Percentiles rank a stretch among this genome's conserved stretches.
These are phyloP conservation scores for Fusarium tanahbumbuense DNA, from an alignment of 2,329 filamentous ascomycete genomes.

Conservation along the genomic window DNA sequence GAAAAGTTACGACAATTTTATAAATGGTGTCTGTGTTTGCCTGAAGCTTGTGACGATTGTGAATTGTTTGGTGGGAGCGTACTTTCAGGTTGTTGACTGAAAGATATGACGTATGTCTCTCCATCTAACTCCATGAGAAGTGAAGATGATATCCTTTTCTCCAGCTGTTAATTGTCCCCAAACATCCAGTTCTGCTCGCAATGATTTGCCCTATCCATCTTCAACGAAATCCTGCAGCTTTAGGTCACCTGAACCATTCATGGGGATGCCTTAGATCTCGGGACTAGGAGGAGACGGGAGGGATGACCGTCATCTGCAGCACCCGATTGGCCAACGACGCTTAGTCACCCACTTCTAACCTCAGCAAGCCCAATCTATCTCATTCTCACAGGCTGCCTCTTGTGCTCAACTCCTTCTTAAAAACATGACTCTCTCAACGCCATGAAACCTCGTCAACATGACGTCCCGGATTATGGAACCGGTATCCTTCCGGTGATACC, in stretches of 20 bases:
- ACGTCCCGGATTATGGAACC: constrained; percentile 45
- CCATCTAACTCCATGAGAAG: no score
- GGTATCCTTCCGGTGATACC: constrained; percentile 60
- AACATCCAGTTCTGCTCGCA: not conserved
- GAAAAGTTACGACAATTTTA: constrained; percentile 21
- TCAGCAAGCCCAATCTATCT: constrained; percentile 11
- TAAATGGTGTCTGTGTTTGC: not conserved
- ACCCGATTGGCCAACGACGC: constrained; percentile 34
- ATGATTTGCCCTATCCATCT: not conserved
- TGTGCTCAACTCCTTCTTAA: not conserved
- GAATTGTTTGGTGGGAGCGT: not conserved
- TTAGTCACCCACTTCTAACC: constrained; percentile 39
- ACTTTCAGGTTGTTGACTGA: not conserved
- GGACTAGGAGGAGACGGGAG: constrained; percentile 6
- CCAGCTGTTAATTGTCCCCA: not conserved
- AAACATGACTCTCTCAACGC: constrained; percentile 50
- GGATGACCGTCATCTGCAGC: constrained; percentile 5
- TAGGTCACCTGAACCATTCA: constrained; percentile 16
- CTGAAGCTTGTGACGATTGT: not conserved
- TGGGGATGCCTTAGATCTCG: constrained; percentile 30
- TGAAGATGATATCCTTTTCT: not conserved
- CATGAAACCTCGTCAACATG: constrained; percentile 52
- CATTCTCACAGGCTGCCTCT: constrained; percentile 2
- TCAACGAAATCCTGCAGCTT: not conserved
- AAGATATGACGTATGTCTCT: not conserved